Conservation (phyloP, 1,284 basidiomycete genomes). For the Tilletia indica region DNA sequence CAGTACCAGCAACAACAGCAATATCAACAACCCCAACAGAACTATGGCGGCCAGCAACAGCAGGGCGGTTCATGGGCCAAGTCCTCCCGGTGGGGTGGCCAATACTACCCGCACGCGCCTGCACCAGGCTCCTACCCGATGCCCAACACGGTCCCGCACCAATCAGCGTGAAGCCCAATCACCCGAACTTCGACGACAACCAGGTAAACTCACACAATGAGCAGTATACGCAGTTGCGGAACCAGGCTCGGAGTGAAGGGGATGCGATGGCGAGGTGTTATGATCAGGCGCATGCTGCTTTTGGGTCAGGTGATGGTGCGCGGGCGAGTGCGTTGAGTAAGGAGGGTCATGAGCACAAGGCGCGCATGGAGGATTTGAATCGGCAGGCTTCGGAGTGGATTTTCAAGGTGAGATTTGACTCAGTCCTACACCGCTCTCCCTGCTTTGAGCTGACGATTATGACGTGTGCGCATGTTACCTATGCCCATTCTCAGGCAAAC, state of each 20-base stretch:
- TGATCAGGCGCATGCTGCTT: slow-evolving; percentile 60
- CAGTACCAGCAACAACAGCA: slow-evolving; percentile 22
- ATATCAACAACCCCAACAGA: slow-evolving; percentile 20
- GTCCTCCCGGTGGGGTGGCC: slow-evolving; percentile 1
- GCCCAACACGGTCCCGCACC: slow-evolving; percentile 22
- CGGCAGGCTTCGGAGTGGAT: slow-evolving; percentile 86
- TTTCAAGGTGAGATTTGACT: slow-evolving; percentile 57
- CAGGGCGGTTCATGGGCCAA: slow-evolving; percentile 21
- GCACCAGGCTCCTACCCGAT: slow-evolving; percentile 39
- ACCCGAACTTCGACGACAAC: slow-evolving; percentile 30
- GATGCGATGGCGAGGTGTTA: slow-evolving; percentile 52
- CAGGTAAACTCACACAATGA: slow-evolving; percentile 49
- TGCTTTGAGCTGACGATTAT: background rate
- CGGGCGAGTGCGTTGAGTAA: slow-evolving; percentile 78
- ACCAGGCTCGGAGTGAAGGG: slow-evolving; percentile 48
- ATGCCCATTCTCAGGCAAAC: slow-evolving; percentile 19
- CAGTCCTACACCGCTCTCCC: background rate
- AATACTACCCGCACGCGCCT: slow-evolving; percentile 26
- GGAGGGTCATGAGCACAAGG: slow-evolving; percentile 78
- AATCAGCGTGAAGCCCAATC: slow-evolving; percentile 27
- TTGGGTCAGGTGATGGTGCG: slow-evolving; percentile 70
- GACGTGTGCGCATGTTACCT: background rate
- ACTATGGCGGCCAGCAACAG: slow-evolving; percentile 3
- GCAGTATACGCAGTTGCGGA: slow-evolving; percentile 47
- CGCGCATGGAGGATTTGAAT: slow-evolving; percentile 77